Percentiles rank a stretch among this genome's conserved stretches.
Evolutionary conservation across 2,329 filamentous ascomycete genomes (phyloP).

Genomic region (Tolypocladium tropicale): DNA sequence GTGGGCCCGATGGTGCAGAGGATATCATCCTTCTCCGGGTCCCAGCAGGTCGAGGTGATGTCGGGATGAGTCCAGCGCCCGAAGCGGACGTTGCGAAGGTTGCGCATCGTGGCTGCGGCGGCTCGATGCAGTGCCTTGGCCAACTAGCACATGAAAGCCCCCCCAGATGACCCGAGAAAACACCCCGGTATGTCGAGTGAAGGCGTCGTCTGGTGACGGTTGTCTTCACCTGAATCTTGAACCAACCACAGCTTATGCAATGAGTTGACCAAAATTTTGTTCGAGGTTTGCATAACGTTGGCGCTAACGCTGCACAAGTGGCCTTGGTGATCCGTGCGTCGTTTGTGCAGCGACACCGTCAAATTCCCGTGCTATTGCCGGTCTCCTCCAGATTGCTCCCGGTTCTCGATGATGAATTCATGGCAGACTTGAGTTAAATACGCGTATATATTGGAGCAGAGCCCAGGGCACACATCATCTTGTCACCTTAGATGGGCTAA

Average conservation of each 20-base stretch:
- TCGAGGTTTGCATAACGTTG: conserved; percentile 4
- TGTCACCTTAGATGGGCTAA: too few relatives aligned
- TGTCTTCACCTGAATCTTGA: background rate
- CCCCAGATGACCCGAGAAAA: background rate
- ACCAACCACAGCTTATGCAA: conserved; percentile 1
- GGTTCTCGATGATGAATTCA: too few relatives aligned
- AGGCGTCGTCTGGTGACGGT: background rate
- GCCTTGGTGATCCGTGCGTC: background rate
- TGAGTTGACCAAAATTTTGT: conserved; percentile 7
- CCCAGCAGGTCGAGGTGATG: conserved; percentile 76
- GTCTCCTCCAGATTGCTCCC: background rate
- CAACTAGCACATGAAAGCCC: conserved; percentile 1
- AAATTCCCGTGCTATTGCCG: background rate
- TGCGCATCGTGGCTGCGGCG: conserved; percentile 55
- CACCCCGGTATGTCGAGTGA: background rate
- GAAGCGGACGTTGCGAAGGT: conserved; percentile 70
- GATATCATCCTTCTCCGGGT: conserved; percentile 64
- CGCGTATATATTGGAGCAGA: too few relatives aligned
- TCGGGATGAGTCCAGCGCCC: conserved; percentile 51
- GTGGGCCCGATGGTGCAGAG: conserved; percentile 81
- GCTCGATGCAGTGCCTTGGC: background rate
- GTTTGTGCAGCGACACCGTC: background rate
- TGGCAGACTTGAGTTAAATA: too few relatives aligned
- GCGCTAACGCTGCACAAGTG: conserved; percentile 7
- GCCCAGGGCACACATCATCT: too few relatives aligned